Evolutionary conservation across 768 basidiomycete species (phyloP).

Genomic region (Trametes sanguinea): DNA sequence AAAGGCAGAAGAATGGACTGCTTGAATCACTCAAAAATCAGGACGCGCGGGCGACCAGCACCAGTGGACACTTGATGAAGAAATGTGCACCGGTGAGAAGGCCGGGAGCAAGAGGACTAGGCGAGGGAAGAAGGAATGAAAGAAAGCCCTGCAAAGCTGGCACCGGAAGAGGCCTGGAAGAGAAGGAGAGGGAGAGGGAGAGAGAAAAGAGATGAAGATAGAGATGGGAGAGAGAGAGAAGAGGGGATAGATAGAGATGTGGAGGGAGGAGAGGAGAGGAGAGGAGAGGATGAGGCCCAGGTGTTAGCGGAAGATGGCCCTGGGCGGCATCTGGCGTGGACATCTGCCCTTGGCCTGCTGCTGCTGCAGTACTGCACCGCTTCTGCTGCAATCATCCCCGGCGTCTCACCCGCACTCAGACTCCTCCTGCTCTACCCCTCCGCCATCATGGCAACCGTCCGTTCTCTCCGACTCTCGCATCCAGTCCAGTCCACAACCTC

Average conservation of each 20-base stretch:
- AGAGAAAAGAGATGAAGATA: constrained; percentile 20
- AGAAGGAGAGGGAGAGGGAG: constrained; percentile 18
- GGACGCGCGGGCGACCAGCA: constrained; percentile 37
- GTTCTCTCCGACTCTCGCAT: constrained; percentile 12
- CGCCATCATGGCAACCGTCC: constrained; percentile 10
- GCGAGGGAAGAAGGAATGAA: constrained; percentile 34
- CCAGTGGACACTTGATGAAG: constrained; percentile 30
- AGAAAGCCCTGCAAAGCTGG: constrained; percentile 33
- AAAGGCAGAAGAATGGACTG: constrained; percentile 16
- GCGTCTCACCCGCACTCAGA: constrained; percentile 1
- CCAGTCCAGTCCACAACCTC: not conserved
- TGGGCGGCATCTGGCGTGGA: not conserved
- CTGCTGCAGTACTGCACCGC: constrained; percentile 4
- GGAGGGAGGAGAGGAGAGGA: not conserved
- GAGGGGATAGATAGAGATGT: constrained; percentile 17
- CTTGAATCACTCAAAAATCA: constrained; percentile 12
- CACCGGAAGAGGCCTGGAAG: constrained; percentile 24
- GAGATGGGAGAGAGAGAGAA: constrained; percentile 22
- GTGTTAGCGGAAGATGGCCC: no score
- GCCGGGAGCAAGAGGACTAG: constrained; percentile 25
- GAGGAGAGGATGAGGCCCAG: no score
- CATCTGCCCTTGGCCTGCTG: not conserved
- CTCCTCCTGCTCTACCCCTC: not conserved
- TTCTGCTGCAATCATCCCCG: not conserved
- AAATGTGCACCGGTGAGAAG: constrained; percentile 25